phyloP scores from a whole-genome alignment of 1,284 basidiomycete species.

The Malassezia dermatis region DNA sequence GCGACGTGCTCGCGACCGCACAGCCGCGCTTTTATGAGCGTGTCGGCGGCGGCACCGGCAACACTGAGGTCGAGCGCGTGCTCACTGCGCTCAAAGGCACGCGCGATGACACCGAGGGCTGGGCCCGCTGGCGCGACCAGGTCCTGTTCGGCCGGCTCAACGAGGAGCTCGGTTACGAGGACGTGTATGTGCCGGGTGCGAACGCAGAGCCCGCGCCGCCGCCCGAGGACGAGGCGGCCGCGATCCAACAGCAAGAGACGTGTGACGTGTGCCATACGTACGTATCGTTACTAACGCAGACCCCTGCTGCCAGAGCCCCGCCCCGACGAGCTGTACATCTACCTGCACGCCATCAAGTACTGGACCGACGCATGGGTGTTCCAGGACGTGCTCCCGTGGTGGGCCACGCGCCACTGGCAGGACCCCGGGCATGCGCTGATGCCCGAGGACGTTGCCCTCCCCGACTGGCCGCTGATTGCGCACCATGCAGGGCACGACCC shows the following conservation, averaged over 20 bases:
- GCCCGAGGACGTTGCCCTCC: neutral
- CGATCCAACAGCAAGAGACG: conserved; percentile 20
- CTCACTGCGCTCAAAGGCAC: conserved; percentile 41
- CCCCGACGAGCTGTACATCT: conserved; percentile 42
- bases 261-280: conserved; percentile 38
- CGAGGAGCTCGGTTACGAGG: conserved; percentile 30
- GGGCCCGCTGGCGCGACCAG: conserved; percentile 45
- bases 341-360: conserved; percentile 47
- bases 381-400: conserved; percentile 45
- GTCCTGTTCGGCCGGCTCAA: conserved; percentile 39
- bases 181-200: conserved; percentile 32
- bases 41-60: conserved; percentile 35
- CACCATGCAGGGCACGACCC: neutral
- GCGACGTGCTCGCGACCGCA: conserved; percentile 24
- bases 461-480: conserved; percentile 2
- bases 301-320: conserved; percentile 39
- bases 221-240: conserved; percentile 18
- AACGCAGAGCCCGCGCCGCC: conserved; percentile 28
- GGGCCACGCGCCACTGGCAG: conserved; percentile 36
- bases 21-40: conserved; percentile 37
- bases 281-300: neutral
- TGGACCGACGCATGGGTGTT: conserved; percentile 45
- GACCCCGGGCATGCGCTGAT: neutral
- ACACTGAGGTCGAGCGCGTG: conserved; percentile 35
- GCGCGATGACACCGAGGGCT: conserved; percentile 43